Base-by-base conservation (phyloP, 2,329 filamentous ascomycete species). In the Colletotrichum incanum region DNA sequence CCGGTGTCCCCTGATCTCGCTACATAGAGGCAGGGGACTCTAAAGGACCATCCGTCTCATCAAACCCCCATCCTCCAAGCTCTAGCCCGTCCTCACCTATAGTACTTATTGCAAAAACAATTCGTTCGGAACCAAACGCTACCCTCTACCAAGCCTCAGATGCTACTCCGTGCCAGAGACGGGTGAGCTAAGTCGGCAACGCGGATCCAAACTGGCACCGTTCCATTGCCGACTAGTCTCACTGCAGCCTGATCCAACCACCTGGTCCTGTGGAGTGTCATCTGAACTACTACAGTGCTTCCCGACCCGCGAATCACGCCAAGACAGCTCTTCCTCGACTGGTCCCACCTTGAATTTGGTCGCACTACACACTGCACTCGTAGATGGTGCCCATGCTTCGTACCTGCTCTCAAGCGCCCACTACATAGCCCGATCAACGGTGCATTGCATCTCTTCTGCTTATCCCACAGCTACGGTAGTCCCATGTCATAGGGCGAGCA, bases 351-450 rank as follows among this genome's bases (percentile, higher is more conserved):
- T 41, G 41, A n/a, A 50, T 34, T 43, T 23, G 45, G 62, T 62
- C 45, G 39, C 45, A 69, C 68, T n/a, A 31, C 59, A 67, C 23
- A n/a, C 43, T 43, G 49, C 49, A 45, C 12, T 31, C 23, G 28
- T 45, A 58, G 34, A 23, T 41, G 37, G 5, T 26, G 67, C 18
- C 45, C 58, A 39, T 68, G 50, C 54, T 23, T 49, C 34, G 41
- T 39, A 45, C 20, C 64, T 50, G 58, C 31, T 47, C 49, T 20
- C 50, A 50, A 58, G 58, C 50, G 50, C 11, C 50, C 37, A 28
- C 56, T 43, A 45, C 69, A 72, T 68, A 59, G 65, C 59, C 69
- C 58, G 69, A 68, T 72, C 59, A 52, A 59, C 68, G 68, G 26
- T 62, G 64, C 65, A 71, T 71, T 71, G 64, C 68, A 67, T 56